Conservation (phyloP, 108 stramenopile genomes). For the Aurantiochytrium sp. region DNA sequence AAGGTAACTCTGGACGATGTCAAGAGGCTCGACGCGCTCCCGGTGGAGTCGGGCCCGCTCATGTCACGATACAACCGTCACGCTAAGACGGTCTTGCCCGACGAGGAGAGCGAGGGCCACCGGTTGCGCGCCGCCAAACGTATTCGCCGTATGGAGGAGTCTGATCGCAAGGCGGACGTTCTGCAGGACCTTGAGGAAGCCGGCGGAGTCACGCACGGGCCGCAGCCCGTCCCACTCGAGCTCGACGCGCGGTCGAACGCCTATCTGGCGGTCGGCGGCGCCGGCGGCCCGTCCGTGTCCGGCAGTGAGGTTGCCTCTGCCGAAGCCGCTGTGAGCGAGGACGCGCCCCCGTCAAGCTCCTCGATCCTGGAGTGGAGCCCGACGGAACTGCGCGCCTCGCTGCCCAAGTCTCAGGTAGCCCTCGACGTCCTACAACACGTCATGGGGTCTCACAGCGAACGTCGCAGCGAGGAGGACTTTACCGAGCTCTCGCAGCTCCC, state of each 20-base stretch:
- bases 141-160: not conserved
- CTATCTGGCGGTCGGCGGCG: not conserved
- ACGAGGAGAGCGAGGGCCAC: not conserved
- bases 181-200: not conserved
- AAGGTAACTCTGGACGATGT: not conserved
- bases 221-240: not conserved
- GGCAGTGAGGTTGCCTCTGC: no score
- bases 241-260: not conserved
- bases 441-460: not conserved
- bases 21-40: not conserved
- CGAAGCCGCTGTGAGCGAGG: no score
- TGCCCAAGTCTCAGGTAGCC: not conserved
- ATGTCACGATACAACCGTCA: constrained; percentile 21
- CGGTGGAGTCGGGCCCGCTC: not conserved
- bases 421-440: not conserved
- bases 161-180: not conserved
- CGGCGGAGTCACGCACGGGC: not conserved
- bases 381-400: not conserved
- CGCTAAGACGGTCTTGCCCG: not conserved
- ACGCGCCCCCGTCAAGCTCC: not conserved
- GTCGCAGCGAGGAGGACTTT: not conserved
- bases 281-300: no score
- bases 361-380: not conserved
- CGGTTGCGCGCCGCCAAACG: not conserved
- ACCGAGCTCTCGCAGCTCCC: not conserved